A percentile compares a stretch with the other conserved stretches of the same genome.
phyloP scores from a whole-genome alignment of 2,329 filamentous ascomycete species.

The Kalmusia sp. region DNA sequence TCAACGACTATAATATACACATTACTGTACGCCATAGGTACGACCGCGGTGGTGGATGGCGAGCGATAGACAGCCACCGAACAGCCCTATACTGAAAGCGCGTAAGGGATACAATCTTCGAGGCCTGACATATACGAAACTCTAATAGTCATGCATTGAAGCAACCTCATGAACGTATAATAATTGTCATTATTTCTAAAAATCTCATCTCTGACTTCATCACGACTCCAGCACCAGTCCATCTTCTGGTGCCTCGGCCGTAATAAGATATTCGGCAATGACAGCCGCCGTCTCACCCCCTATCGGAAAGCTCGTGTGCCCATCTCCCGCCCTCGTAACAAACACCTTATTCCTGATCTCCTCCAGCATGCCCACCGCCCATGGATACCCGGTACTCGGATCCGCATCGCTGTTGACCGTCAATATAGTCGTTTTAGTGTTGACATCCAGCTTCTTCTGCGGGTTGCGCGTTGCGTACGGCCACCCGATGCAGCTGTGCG shows the following conservation, averaged over 20 bases:
- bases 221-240: conserved; percentile 15
- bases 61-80: too few relatives aligned
- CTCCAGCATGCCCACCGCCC: conserved; percentile 30
- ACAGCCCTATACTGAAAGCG: too few relatives aligned
- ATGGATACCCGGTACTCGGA: conserved; percentile 48
- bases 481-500: conserved; percentile 51
- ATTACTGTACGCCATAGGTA: too few relatives aligned
- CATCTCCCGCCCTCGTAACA: conserved; percentile 50
- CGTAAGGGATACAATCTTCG: too few relatives aligned
- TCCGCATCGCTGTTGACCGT: conserved; percentile 51
- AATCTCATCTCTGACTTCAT: neutral
- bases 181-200: neutral
- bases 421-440: conserved; percentile 41
- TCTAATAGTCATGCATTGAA: too few relatives aligned
- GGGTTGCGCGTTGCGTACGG: conserved; percentile 46
- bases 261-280: conserved; percentile 45
- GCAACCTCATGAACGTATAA: too few relatives aligned
- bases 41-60: too few relatives aligned
- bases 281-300: conserved; percentile 40
- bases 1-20: too few relatives aligned
- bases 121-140: too few relatives aligned
- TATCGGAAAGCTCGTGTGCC: conserved; percentile 48
- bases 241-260: conserved; percentile 36
- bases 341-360: conserved; percentile 43
- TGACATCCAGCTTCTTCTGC: conserved; percentile 33